A percentile compares a stretch with the other conserved stretches of the same genome.
Conservation (phyloP, 371 early-diverging fungal genomes). For the Mucor ambiguus region DNA sequence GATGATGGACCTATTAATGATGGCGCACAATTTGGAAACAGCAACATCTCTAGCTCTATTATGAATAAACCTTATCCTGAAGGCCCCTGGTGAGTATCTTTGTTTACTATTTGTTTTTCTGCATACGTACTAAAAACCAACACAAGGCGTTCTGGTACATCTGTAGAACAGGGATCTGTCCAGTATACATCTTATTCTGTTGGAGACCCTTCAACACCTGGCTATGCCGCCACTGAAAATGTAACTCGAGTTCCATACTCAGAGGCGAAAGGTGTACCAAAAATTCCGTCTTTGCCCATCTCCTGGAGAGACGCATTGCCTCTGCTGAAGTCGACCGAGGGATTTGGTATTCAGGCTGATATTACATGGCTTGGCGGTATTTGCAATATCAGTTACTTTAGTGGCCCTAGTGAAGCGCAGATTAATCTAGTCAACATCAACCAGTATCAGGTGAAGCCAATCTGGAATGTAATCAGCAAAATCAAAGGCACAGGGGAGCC, state of each 20-base stretch:
- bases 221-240: constrained; percentile 55
- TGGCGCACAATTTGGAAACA: not conserved
- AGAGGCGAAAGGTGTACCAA: constrained; percentile 40
- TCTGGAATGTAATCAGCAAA: constrained; percentile 67
- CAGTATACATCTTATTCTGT: constrained; percentile 44
- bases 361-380: constrained; percentile 44
- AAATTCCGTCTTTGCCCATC: constrained; percentile 70
- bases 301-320: constrained; percentile 66
- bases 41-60: not conserved
- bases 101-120: not conserved
- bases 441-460: constrained; percentile 55
- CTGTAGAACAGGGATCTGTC: constrained; percentile 59
- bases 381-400: constrained; percentile 46
- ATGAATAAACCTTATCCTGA: not conserved
- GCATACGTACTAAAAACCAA: not conserved
- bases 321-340: constrained; percentile 51
- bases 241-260: constrained; percentile 43
- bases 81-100: constrained; percentile 15
- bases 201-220: constrained; percentile 74
- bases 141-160: constrained; percentile 11
- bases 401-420: constrained; percentile 54
- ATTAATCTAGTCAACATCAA: constrained; percentile 58
- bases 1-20: constrained; percentile 21
- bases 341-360: constrained; percentile 39
- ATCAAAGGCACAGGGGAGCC: constrained; percentile 62